These are phyloP conservation scores for Balakata baccata DNA, from an alignment of 345 rosid species.

Conservation along the genomic window DNA sequence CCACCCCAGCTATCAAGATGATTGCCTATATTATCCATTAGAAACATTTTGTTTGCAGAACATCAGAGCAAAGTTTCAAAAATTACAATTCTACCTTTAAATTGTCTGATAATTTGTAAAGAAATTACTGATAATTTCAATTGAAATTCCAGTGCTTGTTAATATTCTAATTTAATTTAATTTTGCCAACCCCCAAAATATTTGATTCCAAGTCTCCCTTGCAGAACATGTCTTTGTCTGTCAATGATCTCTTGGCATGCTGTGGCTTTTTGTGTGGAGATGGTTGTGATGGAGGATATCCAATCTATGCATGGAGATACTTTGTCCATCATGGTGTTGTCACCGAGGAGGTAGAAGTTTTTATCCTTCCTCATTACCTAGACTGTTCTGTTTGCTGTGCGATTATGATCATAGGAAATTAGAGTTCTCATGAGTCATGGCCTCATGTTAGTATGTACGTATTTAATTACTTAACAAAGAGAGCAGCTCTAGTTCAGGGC, in stretches of 20 bases:
- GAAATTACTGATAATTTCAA: background rate
- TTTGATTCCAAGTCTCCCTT: background rate
- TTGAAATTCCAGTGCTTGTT: background rate
- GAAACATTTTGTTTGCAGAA: slow-evolving; percentile 42
- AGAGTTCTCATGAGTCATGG: background rate
- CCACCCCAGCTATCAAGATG: background rate
- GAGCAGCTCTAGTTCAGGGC: slow-evolving; percentile 1
- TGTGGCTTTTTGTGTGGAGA: slow-evolving; percentile 89
- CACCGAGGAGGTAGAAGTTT: slow-evolving; percentile 68
- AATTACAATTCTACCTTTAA: background rate
- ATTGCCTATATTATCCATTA: background rate
- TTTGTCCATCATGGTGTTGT: slow-evolving; percentile 73
- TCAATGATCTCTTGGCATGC: slow-evolving; percentile 86
- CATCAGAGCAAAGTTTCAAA: slow-evolving; percentile 13
- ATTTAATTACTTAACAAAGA: background rate
- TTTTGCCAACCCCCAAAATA: background rate
- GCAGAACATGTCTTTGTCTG: slow-evolving; percentile 77
- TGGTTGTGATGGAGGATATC: slow-evolving; percentile 92
- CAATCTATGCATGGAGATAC: slow-evolving; percentile 81
- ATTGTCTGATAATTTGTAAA: background rate
- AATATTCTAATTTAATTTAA: background rate
- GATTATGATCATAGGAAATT: background rate
- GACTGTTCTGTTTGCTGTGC: background rate
- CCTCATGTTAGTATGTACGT: background rate
- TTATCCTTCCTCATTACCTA: background rate